Evolutionary conservation across 768 basidiomycete species (phyloP), one percentile per base, ranked within the genome.

Genomic region (Saitozyma sp.): DNA sequence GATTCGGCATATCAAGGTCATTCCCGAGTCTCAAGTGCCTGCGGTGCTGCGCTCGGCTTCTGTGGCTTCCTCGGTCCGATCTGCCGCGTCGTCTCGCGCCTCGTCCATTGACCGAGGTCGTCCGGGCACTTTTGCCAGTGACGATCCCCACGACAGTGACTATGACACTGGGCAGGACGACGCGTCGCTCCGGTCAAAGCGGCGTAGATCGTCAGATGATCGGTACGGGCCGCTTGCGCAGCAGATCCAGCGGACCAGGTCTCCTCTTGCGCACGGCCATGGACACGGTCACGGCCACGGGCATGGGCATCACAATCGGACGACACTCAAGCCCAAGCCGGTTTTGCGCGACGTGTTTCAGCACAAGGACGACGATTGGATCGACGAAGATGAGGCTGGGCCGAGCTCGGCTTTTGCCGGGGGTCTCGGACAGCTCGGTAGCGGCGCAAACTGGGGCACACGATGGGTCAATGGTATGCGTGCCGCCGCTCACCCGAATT

Each of bases 71-170:
- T 71, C 69, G 14, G 69, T 57, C 19, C 49, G 56, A 37, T 92
- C 91, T 0, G 84, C 87, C 9, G 80, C 85, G 0, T 91, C 89
- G 0, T 91, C 89, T 6, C 83, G 91, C 6, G 90, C 87, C 0
- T 92, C 90, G 11, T 87, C 86, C 63, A 88, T 62, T 20, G 69
- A 71, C 3, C 40, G 68, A 5, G 58, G 55, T 8, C 90, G 91
- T 66, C 19, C 19, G 17, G 46, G 17, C 6, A 48, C 46, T 14
- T 48, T 17, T 6, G 14, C 19, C 46, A 48, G 46, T 48, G 46
- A 48, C 19, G 82, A 83, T 17, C 29, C 19, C 48, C 37, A 55
- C 14, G 75, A 77, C 48, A 60, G 54, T 50, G 70, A 68, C 20
- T 55, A 60, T 48, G 67, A 63, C 16, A 65, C 52, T 13, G 66